These are phyloP conservation scores for Papiliotrema nemorosa DNA, from an alignment of 1,284 basidiomycete genomes.

Conservation along the genomic window DNA sequence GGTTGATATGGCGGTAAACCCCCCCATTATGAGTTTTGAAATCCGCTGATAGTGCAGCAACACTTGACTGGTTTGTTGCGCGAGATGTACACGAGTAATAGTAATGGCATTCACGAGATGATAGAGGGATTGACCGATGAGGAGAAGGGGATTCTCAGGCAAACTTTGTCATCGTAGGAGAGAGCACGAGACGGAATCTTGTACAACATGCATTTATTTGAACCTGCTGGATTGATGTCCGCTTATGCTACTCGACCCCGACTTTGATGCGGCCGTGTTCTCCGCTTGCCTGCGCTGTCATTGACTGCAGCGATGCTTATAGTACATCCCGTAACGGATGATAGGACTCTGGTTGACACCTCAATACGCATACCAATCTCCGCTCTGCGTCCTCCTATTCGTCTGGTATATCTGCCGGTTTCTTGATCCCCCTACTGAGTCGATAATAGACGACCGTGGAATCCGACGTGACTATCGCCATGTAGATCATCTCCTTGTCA, in stretches of 20 bases:
- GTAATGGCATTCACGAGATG: slow-evolving; percentile 62
- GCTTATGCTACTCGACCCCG: no score
- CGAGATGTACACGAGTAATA: slow-evolving; percentile 64
- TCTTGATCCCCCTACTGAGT: slow-evolving; percentile 48
- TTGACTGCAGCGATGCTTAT: no score
- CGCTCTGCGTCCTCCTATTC: no score
- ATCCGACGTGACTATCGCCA: slow-evolving; percentile 45
- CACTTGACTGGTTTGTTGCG: slow-evolving; percentile 55
- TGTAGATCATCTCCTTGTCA: slow-evolving; percentile 45
- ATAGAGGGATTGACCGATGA: slow-evolving; percentile 64
- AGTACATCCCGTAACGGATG: no score
- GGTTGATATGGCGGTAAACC: slow-evolving; percentile 77
- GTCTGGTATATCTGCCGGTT: slow-evolving; percentile 50
- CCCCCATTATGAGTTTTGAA: no score
- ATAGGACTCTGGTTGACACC: no score
- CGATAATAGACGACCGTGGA: slow-evolving; percentile 51
- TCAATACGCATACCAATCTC: no score
- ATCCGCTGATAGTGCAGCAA: slow-evolving; percentile 10
- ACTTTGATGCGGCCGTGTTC: neutral
- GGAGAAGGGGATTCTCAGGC: slow-evolving; percentile 65
- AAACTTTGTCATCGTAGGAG: slow-evolving; percentile 55
- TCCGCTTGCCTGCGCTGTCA: no score
- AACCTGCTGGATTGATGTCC: no score
- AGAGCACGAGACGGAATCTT: no score
- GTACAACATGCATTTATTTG: neutral